Evolutionary conservation across 257 asterid genomes (phyloP).

Genomic region (Cinchona pubescens): DNA sequence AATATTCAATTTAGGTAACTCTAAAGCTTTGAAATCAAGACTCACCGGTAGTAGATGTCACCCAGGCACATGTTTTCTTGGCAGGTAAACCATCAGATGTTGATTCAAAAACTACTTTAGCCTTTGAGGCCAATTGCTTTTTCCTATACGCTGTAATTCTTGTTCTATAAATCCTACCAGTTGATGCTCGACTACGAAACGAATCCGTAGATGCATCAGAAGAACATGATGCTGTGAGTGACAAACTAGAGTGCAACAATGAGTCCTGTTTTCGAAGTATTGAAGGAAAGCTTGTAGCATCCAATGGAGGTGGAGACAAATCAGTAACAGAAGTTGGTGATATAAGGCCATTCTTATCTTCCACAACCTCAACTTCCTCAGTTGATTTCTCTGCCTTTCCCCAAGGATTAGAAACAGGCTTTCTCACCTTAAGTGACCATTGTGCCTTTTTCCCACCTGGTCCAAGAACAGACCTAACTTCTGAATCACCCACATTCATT

Average conservation of each 20-base stretch:
- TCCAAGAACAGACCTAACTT: conserved; percentile 30
- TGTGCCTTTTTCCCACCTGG: conserved; percentile 27
- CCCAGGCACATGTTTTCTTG: conserved; percentile 40
- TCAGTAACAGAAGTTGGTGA: conserved; percentile 15
- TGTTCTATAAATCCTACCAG: conserved; percentile 33
- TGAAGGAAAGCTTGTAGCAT: conserved; percentile 29
- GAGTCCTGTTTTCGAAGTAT: conserved; percentile 35
- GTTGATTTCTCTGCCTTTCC: conserved; percentile 27
- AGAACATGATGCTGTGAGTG: conserved; percentile 31
- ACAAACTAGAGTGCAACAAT: conserved; percentile 20
- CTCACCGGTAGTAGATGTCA: conserved; percentile 36
- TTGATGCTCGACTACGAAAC: conserved; percentile 35
- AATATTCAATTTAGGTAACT: neutral
- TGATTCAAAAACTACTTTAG: conserved; percentile 23
- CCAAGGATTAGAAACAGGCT: conserved; percentile 17
- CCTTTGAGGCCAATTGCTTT: conserved; percentile 31
- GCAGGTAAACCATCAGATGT: conserved; percentile 19
- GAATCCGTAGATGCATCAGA: conserved; percentile 46
- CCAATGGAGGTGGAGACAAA: conserved; percentile 24
- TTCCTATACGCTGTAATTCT: conserved; percentile 21
- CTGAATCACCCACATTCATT: conserved; percentile 30
- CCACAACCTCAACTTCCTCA: conserved; percentile 27
- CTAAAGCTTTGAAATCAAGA: neutral
- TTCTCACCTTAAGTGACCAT: conserved; percentile 15
- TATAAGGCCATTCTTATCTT: conserved; percentile 20